phyloP scores from a whole-genome alignment of 148 eudicot species.

The Polygonum aviculare region DNA sequence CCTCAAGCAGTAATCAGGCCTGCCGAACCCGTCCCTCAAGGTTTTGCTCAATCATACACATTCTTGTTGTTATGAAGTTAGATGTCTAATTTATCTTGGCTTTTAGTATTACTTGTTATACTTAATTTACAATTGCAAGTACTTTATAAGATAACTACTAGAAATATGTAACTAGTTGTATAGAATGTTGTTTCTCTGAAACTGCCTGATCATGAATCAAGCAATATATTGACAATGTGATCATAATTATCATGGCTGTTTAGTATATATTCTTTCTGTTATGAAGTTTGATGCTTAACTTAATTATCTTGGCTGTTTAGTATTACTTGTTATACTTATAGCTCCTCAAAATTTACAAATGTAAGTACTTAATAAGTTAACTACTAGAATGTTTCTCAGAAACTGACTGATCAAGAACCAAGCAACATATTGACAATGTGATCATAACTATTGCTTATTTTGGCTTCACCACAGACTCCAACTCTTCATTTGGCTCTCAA shows the following conservation, averaged over 20 bases:
- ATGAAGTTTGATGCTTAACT: too few species aligned
- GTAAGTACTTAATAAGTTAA: not conserved
- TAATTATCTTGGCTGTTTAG: not conserved
- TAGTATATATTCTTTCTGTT: not conserved
- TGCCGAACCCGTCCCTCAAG: conserved; percentile 33
- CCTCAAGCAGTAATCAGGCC: conserved; percentile 19
- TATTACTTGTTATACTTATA: not conserved
- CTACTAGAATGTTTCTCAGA: not conserved
- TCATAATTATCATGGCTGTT: not conserved
- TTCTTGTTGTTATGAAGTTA: not conserved
- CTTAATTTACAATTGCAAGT: not conserved
- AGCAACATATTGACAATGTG: not conserved
- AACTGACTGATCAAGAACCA: conserved; percentile 17
- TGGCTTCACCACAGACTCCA: too few species aligned
- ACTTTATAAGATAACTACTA: not conserved
- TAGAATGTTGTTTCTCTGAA: not conserved
- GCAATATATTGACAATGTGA: too few species aligned
- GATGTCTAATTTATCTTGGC: not conserved
- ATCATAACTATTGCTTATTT: not conserved
- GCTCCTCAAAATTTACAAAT: not conserved
- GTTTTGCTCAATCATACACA: conserved; percentile 16
- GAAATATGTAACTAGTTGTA: not conserved
- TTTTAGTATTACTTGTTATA: not conserved
- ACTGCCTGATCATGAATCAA: too few species aligned
- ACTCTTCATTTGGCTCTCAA: conserved; percentile 25